Evolutionary conservation across 1,139 yeast species (phyloP), one percentile per base, ranked within the genome.

Genomic region (Blastobotrys arbuscula): DNA sequence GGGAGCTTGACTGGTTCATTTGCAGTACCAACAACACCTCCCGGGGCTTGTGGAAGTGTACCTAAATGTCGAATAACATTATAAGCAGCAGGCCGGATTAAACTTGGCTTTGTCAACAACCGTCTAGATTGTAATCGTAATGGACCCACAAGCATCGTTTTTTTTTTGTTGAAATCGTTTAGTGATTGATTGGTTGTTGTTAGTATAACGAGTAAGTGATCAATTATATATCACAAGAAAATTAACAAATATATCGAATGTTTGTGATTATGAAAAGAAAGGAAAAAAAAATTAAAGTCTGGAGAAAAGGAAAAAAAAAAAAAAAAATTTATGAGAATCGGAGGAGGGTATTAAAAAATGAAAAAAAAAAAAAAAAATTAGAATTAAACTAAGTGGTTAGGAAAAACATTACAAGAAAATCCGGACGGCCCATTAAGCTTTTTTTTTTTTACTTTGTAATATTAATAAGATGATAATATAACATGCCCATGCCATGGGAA

Each of bases 1-100:
- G 95, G 95, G 18, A 77, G 72, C 44, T 77, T 76, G 57, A 78
- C 81, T 5, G 96, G 84, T 52, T 89, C 96, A 67, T 89, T 89
- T 46, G 85, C 90, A 20, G 83, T 77, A 16, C 94, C 95, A 9
- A 47, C 39, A 31, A 50, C 42, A 2, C 53, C 53, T 9, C 69
- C 73, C 16, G 71, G 70, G 15, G 71, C 71, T 57, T 67, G 70
- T 43, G 70, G 70, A 43, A 66, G 63, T 55, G 60, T 21, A 64
- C 77, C 59, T 77, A 74, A 54, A 75, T 75, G 33, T 38, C 55
- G 51, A 6, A 46, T 13, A 28, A 31, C 24, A 8, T 12, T 12
- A 12, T 16, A n/a, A 2, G 47, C 28, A 28, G 36, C 35, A 7
- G 44, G 44, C 15, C 40, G 39, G 16, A 20, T 18, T 5, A 42